Conservation (phyloP, 495 filamentous ascomycete species). For the Aspergillus hancockii region DNA sequence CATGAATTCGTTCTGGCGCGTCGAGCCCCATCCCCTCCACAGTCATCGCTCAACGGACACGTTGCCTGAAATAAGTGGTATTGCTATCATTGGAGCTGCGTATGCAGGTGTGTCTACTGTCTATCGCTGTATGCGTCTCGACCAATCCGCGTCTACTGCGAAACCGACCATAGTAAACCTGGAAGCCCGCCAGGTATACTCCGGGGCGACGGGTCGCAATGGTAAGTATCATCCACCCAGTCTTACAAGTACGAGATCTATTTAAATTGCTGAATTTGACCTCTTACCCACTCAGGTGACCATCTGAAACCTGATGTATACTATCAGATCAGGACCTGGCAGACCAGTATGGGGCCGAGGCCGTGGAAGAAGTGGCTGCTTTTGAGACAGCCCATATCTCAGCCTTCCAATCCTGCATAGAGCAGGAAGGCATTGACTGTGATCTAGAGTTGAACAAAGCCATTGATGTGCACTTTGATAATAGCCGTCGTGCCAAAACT, state of each 20-base stretch:
- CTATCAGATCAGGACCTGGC: slow-evolving; percentile 26
- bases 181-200: slow-evolving; percentile 80
- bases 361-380: slow-evolving; percentile 33
- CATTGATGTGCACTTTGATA: slow-evolving; percentile 30
- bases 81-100: slow-evolving; percentile 72
- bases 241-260: neutral
- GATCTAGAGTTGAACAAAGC: slow-evolving; percentile 31
- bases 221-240: slow-evolving; percentile 15
- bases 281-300: slow-evolving; percentile 24
- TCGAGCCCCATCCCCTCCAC: slow-evolving; percentile 49
- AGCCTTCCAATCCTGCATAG: slow-evolving; percentile 27
- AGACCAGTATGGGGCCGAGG: slow-evolving; percentile 30
- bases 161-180: slow-evolving; percentile 61
- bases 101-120: slow-evolving; percentile 71
- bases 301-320: slow-evolving; percentile 42
- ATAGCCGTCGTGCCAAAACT: slow-evolving; percentile 20
- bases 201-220: slow-evolving; percentile 73
- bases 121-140: slow-evolving; percentile 55
- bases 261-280: neutral
- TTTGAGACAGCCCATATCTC: slow-evolving; percentile 35
- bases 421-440: slow-evolving; percentile 35
- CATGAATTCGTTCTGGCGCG: slow-evolving; percentile 74
- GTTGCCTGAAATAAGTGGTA: slow-evolving; percentile 61
- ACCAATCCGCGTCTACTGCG: slow-evolving; percentile 24
- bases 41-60: slow-evolving; percentile 65